phyloP scores from a whole-genome alignment of 352 stramenopile species.

The Chrysophaeum taylorii region DNA sequence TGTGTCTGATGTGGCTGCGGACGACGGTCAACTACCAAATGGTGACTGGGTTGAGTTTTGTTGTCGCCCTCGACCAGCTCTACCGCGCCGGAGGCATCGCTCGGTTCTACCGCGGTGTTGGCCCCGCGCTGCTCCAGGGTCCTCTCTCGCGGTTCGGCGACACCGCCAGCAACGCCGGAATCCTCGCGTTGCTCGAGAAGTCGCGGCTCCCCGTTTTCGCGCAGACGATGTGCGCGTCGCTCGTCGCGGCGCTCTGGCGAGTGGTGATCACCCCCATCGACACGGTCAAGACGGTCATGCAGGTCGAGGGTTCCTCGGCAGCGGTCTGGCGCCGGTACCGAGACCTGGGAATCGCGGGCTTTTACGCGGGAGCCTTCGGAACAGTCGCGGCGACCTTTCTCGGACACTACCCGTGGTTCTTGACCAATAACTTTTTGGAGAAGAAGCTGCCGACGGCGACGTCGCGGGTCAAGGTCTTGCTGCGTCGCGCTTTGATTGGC shows the following conservation, averaged over 20 bases:
- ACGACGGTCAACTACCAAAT: constrained; percentile 49
- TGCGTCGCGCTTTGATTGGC: constrained; percentile 63
- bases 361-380: constrained; percentile 67
- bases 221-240: background rate
- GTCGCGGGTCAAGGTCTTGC: constrained; percentile 40
- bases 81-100: constrained; percentile 55
- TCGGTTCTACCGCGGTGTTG: constrained; percentile 61
- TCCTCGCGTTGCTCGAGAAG: constrained; percentile 37
- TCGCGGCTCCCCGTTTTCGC: background rate
- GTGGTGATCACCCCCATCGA: constrained; percentile 56
- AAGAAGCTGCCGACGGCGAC: background rate
- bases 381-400: constrained; percentile 61
- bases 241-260: background rate
- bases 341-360: constrained; percentile 42
- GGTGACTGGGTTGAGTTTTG: background rate
- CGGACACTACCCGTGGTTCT: constrained; percentile 70
- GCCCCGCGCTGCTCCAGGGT: constrained; percentile 57
- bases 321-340: no score
- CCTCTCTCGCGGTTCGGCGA: constrained; percentile 59
- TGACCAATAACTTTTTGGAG: constrained; percentile 70
- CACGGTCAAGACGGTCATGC: constrained; percentile 69
- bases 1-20: constrained; percentile 65
- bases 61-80: constrained; percentile 23
- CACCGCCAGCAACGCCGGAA: constrained; percentile 64
- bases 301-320: no score